A percentile compares a stretch with the other conserved stretches of the same genome.
These are phyloP conservation scores for Stachybotrys chartarum DNA, from an alignment of 2,329 filamentous ascomycete genomes.

Conservation along the genomic window DNA sequence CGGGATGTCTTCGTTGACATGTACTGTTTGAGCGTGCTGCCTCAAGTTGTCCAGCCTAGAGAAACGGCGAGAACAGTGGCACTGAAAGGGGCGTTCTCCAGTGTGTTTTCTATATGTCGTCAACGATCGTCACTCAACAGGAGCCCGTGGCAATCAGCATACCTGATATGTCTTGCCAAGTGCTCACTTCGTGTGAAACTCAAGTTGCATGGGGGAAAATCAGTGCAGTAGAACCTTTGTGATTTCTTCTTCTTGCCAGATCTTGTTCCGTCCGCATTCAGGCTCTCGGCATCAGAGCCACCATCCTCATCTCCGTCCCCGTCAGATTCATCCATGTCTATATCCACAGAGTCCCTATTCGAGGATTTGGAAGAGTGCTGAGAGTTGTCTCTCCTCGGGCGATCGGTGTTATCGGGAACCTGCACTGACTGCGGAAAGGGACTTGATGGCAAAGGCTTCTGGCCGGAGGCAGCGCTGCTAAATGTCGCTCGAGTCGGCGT, in stretches of 20 bases:
- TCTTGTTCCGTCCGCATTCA: slow-evolving; percentile 56
- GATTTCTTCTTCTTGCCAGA: slow-evolving; percentile 93
- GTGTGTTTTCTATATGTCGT: slow-evolving; percentile 72
- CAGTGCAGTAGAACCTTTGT: slow-evolving; percentile 91
- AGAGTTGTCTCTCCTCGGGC: slow-evolving; percentile 40
- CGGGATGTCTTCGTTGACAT: slow-evolving; percentile 95
- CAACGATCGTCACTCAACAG: neutral
- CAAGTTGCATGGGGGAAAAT: slow-evolving; percentile 86
- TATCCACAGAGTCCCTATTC: slow-evolving; percentile 53
- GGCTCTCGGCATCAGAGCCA: slow-evolving; percentile 58
- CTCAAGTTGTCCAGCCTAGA: slow-evolving; percentile 90
- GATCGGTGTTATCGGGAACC: slow-evolving; percentile 37
- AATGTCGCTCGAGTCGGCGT: slow-evolving; percentile 60
- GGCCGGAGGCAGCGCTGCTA: slow-evolving; percentile 30
- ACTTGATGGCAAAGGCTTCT: slow-evolving; percentile 47
- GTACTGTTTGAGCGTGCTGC: slow-evolving; percentile 95
- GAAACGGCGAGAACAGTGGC: slow-evolving; percentile 88
- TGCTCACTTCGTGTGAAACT: slow-evolving; percentile 97
- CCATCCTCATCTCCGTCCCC: slow-evolving; percentile 51
- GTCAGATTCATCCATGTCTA: slow-evolving; percentile 72
- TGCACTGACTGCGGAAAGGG: slow-evolving; percentile 44
- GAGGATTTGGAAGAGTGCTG: slow-evolving; percentile 53
- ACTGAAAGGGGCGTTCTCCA: slow-evolving; percentile 92
- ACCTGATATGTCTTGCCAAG: slow-evolving; percentile 88
- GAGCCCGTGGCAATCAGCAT: slow-evolving; percentile 12